Conservation (phyloP, 2,329 filamentous ascomycete genomes). For the Ophiostoma perfectum region DNA sequence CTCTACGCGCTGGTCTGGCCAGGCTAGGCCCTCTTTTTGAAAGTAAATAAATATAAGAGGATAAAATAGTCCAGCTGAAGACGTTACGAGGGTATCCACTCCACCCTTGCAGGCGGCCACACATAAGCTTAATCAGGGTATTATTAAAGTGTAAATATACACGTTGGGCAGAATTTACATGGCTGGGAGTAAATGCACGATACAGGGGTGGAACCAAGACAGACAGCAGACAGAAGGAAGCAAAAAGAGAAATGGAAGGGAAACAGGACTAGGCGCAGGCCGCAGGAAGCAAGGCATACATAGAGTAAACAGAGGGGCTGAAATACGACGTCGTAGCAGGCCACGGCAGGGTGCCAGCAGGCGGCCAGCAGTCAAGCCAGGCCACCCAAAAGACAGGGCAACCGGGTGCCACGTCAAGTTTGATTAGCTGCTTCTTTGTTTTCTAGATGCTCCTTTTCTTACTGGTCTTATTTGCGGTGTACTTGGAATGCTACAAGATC, state of each 20-base stretch:
- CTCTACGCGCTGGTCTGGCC: not conserved
- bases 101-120: not conserved
- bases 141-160: not conserved
- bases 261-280: too few species aligned
- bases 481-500: constrained; percentile 8
- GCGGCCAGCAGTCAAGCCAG: not conserved
- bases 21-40: not conserved
- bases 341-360: not conserved
- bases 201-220: not conserved
- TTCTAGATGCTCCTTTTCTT: not conserved
- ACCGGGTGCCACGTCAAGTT: not conserved
- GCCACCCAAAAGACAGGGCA: not conserved
- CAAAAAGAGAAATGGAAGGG: too few species aligned
- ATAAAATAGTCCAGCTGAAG: not conserved
- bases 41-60: not conserved
- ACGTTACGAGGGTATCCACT: not conserved
- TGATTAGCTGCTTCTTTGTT: not conserved
- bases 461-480: not conserved
- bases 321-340: not conserved
- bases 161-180: not conserved
- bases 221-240: not conserved
- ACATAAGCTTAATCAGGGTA: constrained; percentile 5
- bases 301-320: constrained; percentile 6
- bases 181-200: not conserved
- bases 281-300: not conserved